A percentile compares a stretch with the other conserved stretches of the same genome.
Conservation (phyloP, 78 protist genomes). For the Monocercomonoides exilis region DNA sequence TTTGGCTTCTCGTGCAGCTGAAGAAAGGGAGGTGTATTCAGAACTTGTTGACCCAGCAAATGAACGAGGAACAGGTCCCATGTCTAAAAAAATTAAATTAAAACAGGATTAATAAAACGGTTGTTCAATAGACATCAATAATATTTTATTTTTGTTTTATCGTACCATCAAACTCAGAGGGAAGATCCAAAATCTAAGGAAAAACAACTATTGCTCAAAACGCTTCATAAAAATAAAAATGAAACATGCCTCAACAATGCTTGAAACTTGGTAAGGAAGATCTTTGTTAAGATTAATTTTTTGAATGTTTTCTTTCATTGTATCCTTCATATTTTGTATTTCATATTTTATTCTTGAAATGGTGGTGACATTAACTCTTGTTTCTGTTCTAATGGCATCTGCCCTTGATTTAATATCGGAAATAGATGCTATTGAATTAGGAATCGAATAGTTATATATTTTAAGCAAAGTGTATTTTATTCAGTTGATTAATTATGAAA, state of each 20-base stretch:
- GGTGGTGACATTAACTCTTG: no score
- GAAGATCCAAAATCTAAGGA: conserved; percentile 47
- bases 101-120: conserved; percentile 10
- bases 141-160: not conserved
- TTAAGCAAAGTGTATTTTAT: no score
- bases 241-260: conserved; percentile 76
- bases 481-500: no score
- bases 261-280: conserved; percentile 94
- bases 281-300: conserved; percentile 85
- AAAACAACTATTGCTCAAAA: not conserved
- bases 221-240: not conserved
- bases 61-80: not conserved
- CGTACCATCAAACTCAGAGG: conserved; percentile 45
- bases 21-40: not conserved
- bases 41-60: not conserved
- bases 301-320: conserved; percentile 79
- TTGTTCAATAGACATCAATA: not conserved
- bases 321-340: conserved; percentile 34
- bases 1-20: not conserved
- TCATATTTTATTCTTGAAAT: conserved; percentile 59
- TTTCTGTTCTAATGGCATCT: no score
- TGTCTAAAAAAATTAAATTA: not conserved
- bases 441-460: no score
- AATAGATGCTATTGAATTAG: no score
- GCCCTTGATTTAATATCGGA: no score